Percentiles rank a stretch among this genome's conserved stretches.
Conservation (phyloP, 495 filamentous ascomycete genomes). For the Hypoxylon crocopeplum region DNA sequence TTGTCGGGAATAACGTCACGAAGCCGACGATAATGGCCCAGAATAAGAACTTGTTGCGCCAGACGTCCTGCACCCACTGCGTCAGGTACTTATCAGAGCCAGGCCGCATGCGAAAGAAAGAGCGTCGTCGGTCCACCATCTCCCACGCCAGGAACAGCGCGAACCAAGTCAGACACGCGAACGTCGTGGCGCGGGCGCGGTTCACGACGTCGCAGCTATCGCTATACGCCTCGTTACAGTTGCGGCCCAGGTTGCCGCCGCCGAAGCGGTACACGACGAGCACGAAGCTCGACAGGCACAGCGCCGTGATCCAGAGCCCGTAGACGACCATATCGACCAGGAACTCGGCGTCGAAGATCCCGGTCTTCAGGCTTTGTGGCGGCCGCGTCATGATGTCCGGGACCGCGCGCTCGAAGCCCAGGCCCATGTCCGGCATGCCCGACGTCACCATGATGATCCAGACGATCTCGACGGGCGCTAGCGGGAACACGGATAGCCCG, state of each 20-base stretch:
- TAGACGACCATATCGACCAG: conserved; percentile 73
- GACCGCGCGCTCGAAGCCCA: conserved; percentile 72
- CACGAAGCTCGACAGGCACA: conserved; percentile 69
- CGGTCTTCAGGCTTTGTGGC: conserved; percentile 67
- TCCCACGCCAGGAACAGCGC: conserved; percentile 78
- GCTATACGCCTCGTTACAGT: conserved; percentile 67
- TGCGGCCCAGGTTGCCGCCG: conserved; percentile 65
- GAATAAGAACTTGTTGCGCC: conserved; percentile 77
- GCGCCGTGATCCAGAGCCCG: conserved; percentile 71
- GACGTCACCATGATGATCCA: conserved; percentile 84
- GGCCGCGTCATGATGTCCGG: conserved; percentile 72
- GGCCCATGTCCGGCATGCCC: conserved; percentile 74
- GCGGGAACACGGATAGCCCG: conserved; percentile 72
- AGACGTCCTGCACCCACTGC: conserved; percentile 63
- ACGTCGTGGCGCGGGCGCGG: conserved; percentile 73
- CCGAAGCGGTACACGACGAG: conserved; percentile 72
- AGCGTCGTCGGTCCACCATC: conserved; percentile 70
- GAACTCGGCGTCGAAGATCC: conserved; percentile 74
- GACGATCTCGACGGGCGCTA: conserved; percentile 75
- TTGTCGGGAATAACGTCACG: conserved; percentile 71
- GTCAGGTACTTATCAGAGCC: conserved; percentile 58
- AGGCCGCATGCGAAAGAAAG: conserved; percentile 72
- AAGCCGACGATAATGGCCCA: conserved; percentile 72
- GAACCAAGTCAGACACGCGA: conserved; percentile 77
- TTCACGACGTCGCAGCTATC: conserved; percentile 69